phyloP scores from a whole-genome alignment of 306 rosid genomes.

The Cajanus cajan region DNA sequence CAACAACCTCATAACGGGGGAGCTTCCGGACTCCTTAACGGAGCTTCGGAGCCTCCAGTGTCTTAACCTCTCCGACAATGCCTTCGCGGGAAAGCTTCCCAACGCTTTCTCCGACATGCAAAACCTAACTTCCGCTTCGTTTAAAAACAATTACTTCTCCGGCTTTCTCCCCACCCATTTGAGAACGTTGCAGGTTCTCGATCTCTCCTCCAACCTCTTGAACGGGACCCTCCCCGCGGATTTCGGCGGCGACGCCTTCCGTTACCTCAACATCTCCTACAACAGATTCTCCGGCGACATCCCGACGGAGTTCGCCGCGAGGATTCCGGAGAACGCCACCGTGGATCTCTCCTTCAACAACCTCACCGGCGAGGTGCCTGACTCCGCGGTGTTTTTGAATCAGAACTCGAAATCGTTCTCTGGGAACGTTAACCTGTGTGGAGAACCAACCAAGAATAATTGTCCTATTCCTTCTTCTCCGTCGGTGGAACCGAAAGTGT shows the following conservation, averaged over 20 bases:
- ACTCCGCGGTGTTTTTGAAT: conserved; percentile 38
- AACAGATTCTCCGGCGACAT: conserved; percentile 70
- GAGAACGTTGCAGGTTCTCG: conserved; percentile 45
- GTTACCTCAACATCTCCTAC: conserved; percentile 63
- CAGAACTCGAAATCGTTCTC: conserved; percentile 43
- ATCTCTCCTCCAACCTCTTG: conserved; percentile 77
- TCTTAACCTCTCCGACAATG: conserved; percentile 84
- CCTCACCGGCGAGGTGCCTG: conserved; percentile 65
- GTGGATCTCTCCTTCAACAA: conserved; percentile 81
- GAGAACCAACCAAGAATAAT: conserved; percentile 41
- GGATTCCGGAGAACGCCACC: conserved; percentile 52
- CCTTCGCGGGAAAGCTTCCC: conserved; percentile 71
- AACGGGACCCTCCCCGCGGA: conserved; percentile 68
- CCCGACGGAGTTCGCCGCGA: conserved; percentile 46
- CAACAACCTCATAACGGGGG: conserved; percentile 56
- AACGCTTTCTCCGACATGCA: conserved; percentile 40
- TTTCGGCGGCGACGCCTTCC: conserved; percentile 53
- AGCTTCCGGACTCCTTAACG: conserved; percentile 43
- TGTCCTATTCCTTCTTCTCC: conserved; percentile 70
- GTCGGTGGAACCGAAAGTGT: conserved; percentile 37
- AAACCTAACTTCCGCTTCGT: conserved; percentile 44
- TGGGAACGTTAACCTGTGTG: conserved; percentile 70
- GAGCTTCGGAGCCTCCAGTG: conserved; percentile 41
- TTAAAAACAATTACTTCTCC: conserved; percentile 64
- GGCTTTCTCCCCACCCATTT: conserved; percentile 56